Conservation (phyloP, 371 early-diverging fungal species). For the Lichtheimia corymbifera region DNA sequence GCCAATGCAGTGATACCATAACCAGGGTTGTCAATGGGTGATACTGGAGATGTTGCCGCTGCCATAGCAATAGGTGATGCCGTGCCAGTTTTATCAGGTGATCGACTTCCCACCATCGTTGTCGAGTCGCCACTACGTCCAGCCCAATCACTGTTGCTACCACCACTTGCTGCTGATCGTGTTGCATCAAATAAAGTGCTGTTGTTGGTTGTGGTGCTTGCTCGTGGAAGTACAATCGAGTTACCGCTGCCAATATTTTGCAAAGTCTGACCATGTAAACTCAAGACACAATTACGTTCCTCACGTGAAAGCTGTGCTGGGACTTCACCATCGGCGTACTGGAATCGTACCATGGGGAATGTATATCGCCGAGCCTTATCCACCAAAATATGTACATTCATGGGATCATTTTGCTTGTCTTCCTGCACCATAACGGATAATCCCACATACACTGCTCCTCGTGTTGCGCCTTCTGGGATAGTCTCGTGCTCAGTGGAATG, state of each 20-base stretch:
- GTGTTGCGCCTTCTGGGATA: slow-evolving; percentile 1
- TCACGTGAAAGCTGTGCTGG: slow-evolving; percentile 12
- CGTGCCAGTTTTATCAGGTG: background rate
- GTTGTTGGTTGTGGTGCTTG: background rate
- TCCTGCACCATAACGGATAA: slow-evolving; percentile 36
- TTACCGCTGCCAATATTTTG: background rate
- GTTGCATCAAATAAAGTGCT: slow-evolving; percentile 3
- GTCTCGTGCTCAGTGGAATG: background rate
- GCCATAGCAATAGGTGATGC: slow-evolving; percentile 5
- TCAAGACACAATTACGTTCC: slow-evolving; percentile 22
- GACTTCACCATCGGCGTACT: slow-evolving; percentile 17
- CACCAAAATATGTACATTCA: slow-evolving; percentile 27
- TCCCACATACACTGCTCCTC: slow-evolving; percentile 28
- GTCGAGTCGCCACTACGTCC: background rate
- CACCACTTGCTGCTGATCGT: background rate
- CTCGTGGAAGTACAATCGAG: slow-evolving; percentile 4
- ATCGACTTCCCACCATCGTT: background rate
- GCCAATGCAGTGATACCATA: background rate
- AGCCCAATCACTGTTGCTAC: background rate
- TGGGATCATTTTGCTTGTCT: slow-evolving; percentile 10
- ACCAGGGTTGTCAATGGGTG: background rate
- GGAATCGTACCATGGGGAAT: slow-evolving; percentile 37
- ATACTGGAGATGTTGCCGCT: background rate
- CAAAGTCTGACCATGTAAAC: slow-evolving; percentile 26
- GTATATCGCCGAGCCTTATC: slow-evolving; percentile 28